These are phyloP conservation scores for Ustilago nuda DNA, from an alignment of 1,284 basidiomycete species.

Conservation along the genomic window DNA sequence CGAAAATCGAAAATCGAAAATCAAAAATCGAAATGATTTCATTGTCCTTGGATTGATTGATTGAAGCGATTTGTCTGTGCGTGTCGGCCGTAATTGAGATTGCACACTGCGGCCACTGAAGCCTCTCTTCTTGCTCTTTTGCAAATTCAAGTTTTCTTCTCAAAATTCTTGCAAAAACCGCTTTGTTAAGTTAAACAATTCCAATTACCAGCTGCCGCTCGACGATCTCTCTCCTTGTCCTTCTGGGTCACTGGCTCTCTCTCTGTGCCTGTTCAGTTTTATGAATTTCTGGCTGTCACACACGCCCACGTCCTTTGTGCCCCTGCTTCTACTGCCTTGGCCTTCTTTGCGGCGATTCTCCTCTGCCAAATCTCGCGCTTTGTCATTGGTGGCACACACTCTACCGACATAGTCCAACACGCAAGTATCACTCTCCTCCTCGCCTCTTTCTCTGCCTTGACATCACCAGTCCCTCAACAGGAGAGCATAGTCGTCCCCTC, in stretches of 20 bases:
- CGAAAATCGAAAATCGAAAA: neutral
- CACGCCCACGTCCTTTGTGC: neutral
- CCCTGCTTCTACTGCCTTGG: neutral
- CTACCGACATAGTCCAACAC: neutral
- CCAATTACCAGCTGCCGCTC: slow-evolving; percentile 22
- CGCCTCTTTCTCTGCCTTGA: neutral
- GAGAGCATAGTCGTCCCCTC: slow-evolving; percentile 12
- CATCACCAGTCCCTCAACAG: slow-evolving; percentile 11
- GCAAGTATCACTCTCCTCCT: slow-evolving; percentile 1
- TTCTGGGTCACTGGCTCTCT: slow-evolving; percentile 2
- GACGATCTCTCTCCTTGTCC: slow-evolving; percentile 27
- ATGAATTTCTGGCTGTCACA: slow-evolving; percentile 10
- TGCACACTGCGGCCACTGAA: neutral
- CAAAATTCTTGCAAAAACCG: slow-evolving; percentile 6
- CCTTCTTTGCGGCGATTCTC: slow-evolving; percentile 2
- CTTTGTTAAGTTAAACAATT: slow-evolving; percentile 19
- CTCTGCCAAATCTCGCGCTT: neutral
- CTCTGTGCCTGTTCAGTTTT: neutral
- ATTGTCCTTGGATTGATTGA: no score
- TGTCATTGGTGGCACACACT: slow-evolving; percentile 1
- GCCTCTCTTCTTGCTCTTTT: neutral
- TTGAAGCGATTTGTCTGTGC: no score
- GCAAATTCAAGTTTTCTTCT: slow-evolving; percentile 7
- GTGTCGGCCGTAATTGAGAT: neutral
- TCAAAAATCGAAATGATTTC: neutral